Base-by-base conservation (phyloP, 2,329 filamentous ascomycete species). In the Huntiella abstrusa region DNA sequence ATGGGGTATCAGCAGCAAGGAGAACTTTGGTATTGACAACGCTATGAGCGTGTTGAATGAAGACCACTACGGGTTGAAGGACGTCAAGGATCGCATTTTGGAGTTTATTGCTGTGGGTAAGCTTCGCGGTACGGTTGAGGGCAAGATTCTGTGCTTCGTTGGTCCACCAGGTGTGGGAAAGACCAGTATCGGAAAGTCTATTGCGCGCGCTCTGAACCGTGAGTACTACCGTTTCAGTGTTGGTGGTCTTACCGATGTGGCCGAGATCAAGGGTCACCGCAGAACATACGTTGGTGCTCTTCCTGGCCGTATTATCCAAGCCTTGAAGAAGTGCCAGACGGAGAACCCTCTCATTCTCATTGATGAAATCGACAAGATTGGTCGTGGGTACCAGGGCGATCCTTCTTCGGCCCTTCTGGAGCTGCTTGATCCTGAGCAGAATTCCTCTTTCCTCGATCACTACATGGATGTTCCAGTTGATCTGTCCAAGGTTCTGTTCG, bases 181-280 rank as follows among this genome's bases (percentile, higher is more conserved):
- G 69, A 98, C 91, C 2, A 95, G 87, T 61, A 98, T 98, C 54
- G 91, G 91, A 59, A 98, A 98, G 62, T 96, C 87, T 0, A 95
- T 98, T 55, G 91, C 91, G 12, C 76, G 88, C 47, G 92, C 91
- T 22, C 67, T 98, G 49, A 95, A 95, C 64, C 73, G 92, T 49
- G 80, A 98, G 58, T 98, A 98, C 67, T 98, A 98, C 67, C 77
- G 91, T 54, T 98, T 98, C 70, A 95, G 87, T 57, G 91, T 98
- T 6, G 91, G 91, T 58, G 91, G 91, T 55, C 71, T 98, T 53
- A 93, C 88, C 3, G 91, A 98, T 62, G 92, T 98, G 52, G 91
- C 91, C 13, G 91, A 98, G 61, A 96, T 98, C 69, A 98, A 98
- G 67, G 91, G 91, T 43, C 91, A 98, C 60, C 75, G 91, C 56